These are phyloP conservation scores for Exophiala viscosa DNA, from an alignment of 2,329 filamentous ascomycete genomes.

Conservation along the genomic window DNA sequence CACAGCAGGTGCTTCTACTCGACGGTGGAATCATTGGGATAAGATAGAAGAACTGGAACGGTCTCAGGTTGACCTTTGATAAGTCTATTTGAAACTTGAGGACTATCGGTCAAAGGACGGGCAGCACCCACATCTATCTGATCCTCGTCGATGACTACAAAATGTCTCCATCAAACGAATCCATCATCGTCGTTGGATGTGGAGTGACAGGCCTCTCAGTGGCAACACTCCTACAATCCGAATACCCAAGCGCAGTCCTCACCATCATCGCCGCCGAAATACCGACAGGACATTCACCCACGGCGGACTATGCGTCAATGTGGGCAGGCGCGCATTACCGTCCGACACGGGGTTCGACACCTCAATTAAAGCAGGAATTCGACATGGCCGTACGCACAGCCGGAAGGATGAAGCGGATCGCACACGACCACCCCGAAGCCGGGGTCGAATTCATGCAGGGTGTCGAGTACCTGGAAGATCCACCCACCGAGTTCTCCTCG, in stretches of 20 bases:
- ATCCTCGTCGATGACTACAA: too few species aligned
- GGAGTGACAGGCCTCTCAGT: slow-evolving; percentile 26
- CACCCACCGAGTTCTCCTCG: slow-evolving; percentile 30
- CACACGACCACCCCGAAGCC: slow-evolving; percentile 33
- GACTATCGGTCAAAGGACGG: too few species aligned
- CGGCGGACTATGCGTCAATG: background rate
- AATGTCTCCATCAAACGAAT: slow-evolving; percentile 6
- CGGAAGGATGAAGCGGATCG: slow-evolving; percentile 36
- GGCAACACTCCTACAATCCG: slow-evolving; percentile 28
- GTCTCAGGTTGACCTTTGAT: too few species aligned
- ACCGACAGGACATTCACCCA: background rate
- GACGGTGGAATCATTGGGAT: too few species aligned
- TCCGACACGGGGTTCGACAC: slow-evolving; percentile 39
- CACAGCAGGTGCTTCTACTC: too few species aligned
- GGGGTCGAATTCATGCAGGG: slow-evolving; percentile 39
- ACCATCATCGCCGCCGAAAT: slow-evolving; percentile 39
- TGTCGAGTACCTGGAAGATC: slow-evolving; percentile 42
- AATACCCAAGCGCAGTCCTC: slow-evolving; percentile 35
- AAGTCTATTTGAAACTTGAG: too few species aligned
- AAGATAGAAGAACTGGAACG: too few species aligned
- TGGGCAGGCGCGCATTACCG: slow-evolving; percentile 40
- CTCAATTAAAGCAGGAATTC: slow-evolving; percentile 36
- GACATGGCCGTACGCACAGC: slow-evolving; percentile 39
- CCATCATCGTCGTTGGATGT: slow-evolving; percentile 26
- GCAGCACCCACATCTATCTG: too few species aligned